These are phyloP conservation scores for Sordariomycetes sp. DNA, from an alignment of 2,329 filamentous ascomycete genomes.

Conservation along the genomic window DNA sequence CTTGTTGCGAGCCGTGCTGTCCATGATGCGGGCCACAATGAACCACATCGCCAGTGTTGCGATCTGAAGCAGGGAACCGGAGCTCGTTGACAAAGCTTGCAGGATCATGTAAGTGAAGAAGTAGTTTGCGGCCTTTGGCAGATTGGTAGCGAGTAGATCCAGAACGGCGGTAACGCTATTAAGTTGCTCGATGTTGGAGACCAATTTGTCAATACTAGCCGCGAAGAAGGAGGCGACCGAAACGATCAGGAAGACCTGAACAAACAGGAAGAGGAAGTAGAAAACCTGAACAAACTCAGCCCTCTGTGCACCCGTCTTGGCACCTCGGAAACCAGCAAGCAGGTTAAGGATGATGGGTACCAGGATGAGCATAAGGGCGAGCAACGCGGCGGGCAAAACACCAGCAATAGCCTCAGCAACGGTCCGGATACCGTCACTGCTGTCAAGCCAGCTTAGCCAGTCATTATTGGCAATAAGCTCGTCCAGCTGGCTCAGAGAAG, in stretches of 20 bases:
- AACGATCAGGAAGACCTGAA: conserved; percentile 90
- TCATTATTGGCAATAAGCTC: conserved; percentile 53
- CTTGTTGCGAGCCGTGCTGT: conserved; percentile 74
- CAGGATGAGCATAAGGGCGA: conserved; percentile 70
- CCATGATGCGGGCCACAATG: conserved; percentile 67
- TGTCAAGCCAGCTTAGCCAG: conserved; percentile 64
- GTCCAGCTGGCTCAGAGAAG: conserved; percentile 69
- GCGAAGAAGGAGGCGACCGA: conserved; percentile 69
- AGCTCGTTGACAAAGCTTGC: conserved; percentile 84
- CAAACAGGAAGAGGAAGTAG: conserved; percentile 90
- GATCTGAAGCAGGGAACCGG: conserved; percentile 78
- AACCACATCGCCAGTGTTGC: conserved; percentile 75
- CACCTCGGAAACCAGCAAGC: conserved; percentile 65
- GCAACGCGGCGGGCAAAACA: conserved; percentile 71
- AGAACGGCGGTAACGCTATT: conserved; percentile 58
- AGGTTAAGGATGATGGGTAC: conserved; percentile 72
- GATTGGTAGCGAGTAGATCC: conserved; percentile 61
- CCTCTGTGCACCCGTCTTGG: conserved; percentile 71
- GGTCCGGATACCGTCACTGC: conserved; percentile 49
- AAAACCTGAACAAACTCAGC: conserved; percentile 82
- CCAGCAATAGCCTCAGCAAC: conserved; percentile 62
- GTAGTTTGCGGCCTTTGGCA: conserved; percentile 86
- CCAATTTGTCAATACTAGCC: conserved; percentile 54
- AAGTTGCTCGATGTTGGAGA: conserved; percentile 34
- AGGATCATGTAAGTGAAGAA: conserved; percentile 99